A percentile compares a stretch with the other conserved stretches of the same genome.
These are phyloP conservation scores for Elongisporangium prolatum DNA, from an alignment of 352 stramenopile species.

Conservation along the genomic window DNA sequence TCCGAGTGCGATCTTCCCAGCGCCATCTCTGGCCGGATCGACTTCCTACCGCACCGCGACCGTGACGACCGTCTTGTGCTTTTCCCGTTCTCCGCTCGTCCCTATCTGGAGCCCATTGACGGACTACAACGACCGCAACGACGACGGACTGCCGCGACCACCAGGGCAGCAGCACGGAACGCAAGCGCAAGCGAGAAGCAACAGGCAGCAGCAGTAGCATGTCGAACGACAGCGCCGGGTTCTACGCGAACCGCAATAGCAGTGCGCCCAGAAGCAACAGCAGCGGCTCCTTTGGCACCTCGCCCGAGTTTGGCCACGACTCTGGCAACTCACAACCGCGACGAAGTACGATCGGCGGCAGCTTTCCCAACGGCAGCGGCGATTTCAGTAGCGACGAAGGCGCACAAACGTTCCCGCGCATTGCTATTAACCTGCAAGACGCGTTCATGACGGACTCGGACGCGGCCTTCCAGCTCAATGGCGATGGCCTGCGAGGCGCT, in stretches of 20 bases:
- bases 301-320: background rate
- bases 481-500: constrained; percentile 16
- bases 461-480: constrained; percentile 25
- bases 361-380: background rate
- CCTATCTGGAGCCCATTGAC: background rate
- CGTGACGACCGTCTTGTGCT: background rate
- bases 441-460: constrained; percentile 28
- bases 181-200: background rate
- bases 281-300: constrained; percentile 6
- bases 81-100: background rate
- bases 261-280: constrained; percentile 4
- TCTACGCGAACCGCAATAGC: background rate
- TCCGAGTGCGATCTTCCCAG: background rate
- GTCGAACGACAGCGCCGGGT: background rate
- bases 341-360: background rate
- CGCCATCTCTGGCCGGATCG: background rate
- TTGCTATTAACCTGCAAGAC: constrained; percentile 25
- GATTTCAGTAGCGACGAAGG: background rate
- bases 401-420: constrained; percentile 14
- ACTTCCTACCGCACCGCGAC: background rate
- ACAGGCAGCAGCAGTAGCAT: background rate
- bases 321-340: background rate
- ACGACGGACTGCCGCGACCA: background rate
- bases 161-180: background rate
- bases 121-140: background rate